Conservation (phyloP, 2,329 filamentous ascomycete genomes). For the Aspergillus pseudonomiae region DNA sequence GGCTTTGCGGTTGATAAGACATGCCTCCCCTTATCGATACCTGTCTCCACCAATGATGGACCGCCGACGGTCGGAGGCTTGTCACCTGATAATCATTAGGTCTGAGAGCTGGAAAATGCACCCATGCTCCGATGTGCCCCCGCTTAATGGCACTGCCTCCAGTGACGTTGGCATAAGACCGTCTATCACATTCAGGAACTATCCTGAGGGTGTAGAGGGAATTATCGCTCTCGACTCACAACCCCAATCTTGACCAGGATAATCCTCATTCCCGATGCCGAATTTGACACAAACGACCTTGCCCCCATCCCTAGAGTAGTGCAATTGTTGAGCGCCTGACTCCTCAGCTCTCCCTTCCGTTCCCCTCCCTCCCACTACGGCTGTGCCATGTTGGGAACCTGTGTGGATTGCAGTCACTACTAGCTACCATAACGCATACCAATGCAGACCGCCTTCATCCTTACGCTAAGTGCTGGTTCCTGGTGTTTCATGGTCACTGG, state of each 20-base stretch:
- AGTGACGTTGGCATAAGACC: conserved; percentile 17
- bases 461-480: conserved; percentile 33
- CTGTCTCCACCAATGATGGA: conserved; percentile 8
- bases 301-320: conserved; percentile 9
- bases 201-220: conserved; percentile 8
- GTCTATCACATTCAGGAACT: conserved; percentile 6
- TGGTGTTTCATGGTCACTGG: conserved; percentile 39
- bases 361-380: conserved; percentile 18
- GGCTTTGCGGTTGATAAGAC: conserved; percentile 7
- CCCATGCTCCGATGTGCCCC: conserved; percentile 12
- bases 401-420: conserved; percentile 22
- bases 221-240: neutral
- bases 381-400: conserved; percentile 17
- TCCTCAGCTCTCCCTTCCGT: conserved; percentile 22
- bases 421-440: conserved; percentile 27
- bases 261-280: neutral
- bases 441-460: conserved; percentile 39
- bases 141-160: conserved; percentile 18
- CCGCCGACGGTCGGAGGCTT: conserved; percentile 3
- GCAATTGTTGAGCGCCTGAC: conserved; percentile 27
- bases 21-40: conserved; percentile 21
- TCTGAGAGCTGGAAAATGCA: conserved; percentile 5
- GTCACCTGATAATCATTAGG: conserved; percentile 22
- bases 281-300: neutral
- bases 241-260: neutral